A percentile compares a stretch with the other conserved stretches of the same genome.
These are phyloP conservation scores for Neohortaea acidophila DNA, from an alignment of 495 filamentous ascomycete species.

Conservation along the genomic window DNA sequence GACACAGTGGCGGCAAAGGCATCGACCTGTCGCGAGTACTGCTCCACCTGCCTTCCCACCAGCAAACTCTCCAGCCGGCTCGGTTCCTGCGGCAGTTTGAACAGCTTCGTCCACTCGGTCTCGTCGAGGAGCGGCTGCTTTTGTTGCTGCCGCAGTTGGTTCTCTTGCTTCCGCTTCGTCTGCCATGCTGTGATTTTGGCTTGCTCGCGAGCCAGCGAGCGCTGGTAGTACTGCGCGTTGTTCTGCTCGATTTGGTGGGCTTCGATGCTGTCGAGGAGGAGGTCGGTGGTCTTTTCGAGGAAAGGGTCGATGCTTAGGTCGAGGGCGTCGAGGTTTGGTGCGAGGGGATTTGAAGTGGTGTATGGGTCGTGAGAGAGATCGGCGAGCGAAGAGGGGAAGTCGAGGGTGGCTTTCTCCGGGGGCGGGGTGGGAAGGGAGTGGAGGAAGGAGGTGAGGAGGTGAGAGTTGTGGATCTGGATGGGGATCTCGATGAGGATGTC, in stretches of 20 bases:
- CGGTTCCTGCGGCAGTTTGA: conserved; percentile 92
- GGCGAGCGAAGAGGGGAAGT: conserved; percentile 59
- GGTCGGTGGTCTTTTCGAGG: conserved; percentile 95
- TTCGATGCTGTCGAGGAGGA: conserved; percentile 91
- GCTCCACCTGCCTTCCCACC: conserved; percentile 89
- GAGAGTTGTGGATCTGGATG: conserved; percentile 87
- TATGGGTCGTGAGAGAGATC: conserved; percentile 44
- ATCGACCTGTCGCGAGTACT: conserved; percentile 94
- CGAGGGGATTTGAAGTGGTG: conserved; percentile 43
- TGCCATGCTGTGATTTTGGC: conserved; percentile 93
- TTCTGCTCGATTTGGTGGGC: conserved; percentile 95
- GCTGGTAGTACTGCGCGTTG: conserved; percentile 97
- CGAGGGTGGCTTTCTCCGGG: conserved; percentile 39
- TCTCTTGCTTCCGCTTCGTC: conserved; percentile 87
- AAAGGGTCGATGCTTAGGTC: conserved; percentile 93
- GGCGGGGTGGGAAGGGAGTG: conserved; percentile 63
- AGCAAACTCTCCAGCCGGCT: conserved; percentile 81
- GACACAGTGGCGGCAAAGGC: conserved; percentile 83
- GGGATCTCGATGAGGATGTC: conserved; percentile 89
- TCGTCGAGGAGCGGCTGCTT: conserved; percentile 85
- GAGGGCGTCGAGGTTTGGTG: conserved; percentile 73
- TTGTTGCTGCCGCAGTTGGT: conserved; percentile 61
- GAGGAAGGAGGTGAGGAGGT: conserved; percentile 86
- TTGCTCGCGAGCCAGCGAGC: conserved; percentile 89
- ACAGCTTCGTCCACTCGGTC: conserved; percentile 94